These are phyloP conservation scores for Corymbia citriodora DNA, from an alignment of 441 rosid genomes.

Conservation along the genomic window DNA sequence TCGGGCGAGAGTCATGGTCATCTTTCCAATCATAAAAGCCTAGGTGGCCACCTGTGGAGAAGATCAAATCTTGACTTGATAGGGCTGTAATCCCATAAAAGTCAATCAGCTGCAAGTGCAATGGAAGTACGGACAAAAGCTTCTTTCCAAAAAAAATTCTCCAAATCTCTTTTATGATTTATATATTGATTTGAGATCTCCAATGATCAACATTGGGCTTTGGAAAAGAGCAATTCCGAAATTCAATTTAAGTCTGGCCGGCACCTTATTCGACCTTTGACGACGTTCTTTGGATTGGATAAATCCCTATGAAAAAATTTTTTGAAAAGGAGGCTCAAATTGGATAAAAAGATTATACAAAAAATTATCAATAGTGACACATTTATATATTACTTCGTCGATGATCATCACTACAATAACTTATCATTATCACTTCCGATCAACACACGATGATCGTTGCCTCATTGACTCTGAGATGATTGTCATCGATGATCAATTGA, in stretches of 20 bases:
- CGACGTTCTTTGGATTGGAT: not conserved
- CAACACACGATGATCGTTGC: fast-evolving
- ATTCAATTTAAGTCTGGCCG: not conserved
- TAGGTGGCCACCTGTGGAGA: not conserved
- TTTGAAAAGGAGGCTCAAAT: not conserved
- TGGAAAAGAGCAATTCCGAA: not conserved
- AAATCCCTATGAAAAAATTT: not conserved
- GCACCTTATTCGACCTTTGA: not conserved
- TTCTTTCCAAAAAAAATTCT: not conserved
- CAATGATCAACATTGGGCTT: not conserved
- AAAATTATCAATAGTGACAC: not conserved
- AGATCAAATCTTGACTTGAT: not conserved
- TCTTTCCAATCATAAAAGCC: not conserved
- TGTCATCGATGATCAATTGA: too few species aligned
- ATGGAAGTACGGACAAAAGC: not conserved
- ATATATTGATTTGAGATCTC: not conserved
- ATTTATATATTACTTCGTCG: fast-evolving
- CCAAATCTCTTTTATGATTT: not conserved
- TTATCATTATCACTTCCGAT: fast-evolving
- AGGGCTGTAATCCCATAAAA: not conserved
- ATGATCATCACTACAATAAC: fast-evolving
- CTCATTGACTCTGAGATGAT: fast-evolving
- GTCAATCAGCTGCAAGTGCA: not conserved
- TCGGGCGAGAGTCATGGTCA: not conserved
- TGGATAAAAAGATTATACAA: not conserved